A percentile compares a stretch with the other conserved stretches of the same genome.
Conservation (phyloP, 345 rosid species). For the Lepidium didymum region DNA sequence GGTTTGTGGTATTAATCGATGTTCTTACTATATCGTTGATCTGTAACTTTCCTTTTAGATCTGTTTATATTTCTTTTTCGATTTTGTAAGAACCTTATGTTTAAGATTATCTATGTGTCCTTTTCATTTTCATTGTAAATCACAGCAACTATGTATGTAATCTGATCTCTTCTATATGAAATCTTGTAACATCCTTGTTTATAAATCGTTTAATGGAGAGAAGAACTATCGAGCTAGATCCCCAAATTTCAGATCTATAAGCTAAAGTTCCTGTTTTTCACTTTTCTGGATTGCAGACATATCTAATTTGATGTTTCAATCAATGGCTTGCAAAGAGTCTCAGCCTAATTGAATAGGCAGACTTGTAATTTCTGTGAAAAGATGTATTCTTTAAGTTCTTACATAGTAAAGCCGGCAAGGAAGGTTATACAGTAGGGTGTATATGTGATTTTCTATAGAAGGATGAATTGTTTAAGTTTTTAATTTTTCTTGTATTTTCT, state of each 20-base stretch:
- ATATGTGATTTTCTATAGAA: background rate
- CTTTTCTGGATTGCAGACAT: background rate
- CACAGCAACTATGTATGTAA: background rate
- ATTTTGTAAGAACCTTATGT: constrained; percentile 26
- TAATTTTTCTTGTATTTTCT: constrained; percentile 21
- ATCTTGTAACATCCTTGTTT: constrained; percentile 10
- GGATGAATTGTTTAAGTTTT: background rate
- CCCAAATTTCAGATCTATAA: constrained; percentile 20
- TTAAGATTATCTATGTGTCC: background rate
- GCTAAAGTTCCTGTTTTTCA: background rate
- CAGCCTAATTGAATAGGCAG: constrained; percentile 10
- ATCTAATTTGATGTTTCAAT: constrained; percentile 1
- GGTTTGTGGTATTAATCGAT: constrained; percentile 6
- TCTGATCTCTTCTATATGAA: constrained; percentile 4
- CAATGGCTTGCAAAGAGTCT: constrained; percentile 11
- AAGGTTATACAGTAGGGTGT: background rate
- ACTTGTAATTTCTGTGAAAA: constrained; percentile 8
- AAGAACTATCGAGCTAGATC: constrained; percentile 14
- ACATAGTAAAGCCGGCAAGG: background rate
- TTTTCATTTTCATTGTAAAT: constrained; percentile 9
- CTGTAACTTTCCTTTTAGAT: constrained; percentile 23
- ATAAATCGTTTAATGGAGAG: background rate
- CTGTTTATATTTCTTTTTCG: constrained; percentile 8
- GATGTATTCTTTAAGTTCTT: background rate
- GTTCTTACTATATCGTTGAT: background rate